These are phyloP conservation scores for Phellopilus nigrolimitatus DNA, from an alignment of 1,284 basidiomycete genomes.

Conservation along the genomic window DNA sequence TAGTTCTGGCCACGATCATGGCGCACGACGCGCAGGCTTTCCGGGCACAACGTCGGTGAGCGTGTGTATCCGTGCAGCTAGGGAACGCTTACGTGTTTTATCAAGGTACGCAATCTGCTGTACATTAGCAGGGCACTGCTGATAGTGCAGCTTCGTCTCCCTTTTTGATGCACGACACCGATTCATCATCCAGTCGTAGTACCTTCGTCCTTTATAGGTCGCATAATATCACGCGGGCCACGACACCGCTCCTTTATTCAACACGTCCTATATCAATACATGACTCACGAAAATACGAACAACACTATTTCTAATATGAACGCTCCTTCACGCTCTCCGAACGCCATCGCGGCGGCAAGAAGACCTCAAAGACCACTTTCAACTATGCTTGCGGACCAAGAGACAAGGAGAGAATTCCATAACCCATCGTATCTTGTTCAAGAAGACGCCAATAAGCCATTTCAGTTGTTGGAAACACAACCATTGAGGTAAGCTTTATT, in stretches of 20 bases:
- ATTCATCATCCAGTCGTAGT: not conserved
- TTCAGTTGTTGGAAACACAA: constrained; percentile 14
- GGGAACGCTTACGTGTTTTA: not conserved
- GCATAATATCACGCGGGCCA: not conserved
- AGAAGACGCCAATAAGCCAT: constrained; percentile 13
- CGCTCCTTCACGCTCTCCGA: constrained; percentile 16
- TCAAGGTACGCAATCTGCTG: constrained; percentile 1
- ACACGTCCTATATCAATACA: constrained; percentile 14
- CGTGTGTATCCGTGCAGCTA: not conserved
- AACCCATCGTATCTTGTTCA: constrained; percentile 7
- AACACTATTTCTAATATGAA: constrained; percentile 9
- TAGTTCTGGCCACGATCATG: constrained; percentile 5
- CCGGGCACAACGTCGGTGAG: constrained; percentile 4
- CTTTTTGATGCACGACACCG: not conserved
- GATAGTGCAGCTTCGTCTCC: not conserved
- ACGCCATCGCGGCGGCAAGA: constrained; percentile 6
- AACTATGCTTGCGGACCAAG: constrained; percentile 6
- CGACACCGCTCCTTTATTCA: constrained; percentile 18
- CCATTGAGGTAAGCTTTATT: constrained; percentile 13
- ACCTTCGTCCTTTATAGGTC: not conserved
- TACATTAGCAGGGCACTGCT: not conserved
- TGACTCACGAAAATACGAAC: constrained; percentile 11
- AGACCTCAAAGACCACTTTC: constrained; percentile 15
- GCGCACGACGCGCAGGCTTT: not conserved
- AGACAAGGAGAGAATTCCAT: not conserved